Conservation (phyloP, 495 filamentous ascomycete species). For the Penicillium ucsense region DNA sequence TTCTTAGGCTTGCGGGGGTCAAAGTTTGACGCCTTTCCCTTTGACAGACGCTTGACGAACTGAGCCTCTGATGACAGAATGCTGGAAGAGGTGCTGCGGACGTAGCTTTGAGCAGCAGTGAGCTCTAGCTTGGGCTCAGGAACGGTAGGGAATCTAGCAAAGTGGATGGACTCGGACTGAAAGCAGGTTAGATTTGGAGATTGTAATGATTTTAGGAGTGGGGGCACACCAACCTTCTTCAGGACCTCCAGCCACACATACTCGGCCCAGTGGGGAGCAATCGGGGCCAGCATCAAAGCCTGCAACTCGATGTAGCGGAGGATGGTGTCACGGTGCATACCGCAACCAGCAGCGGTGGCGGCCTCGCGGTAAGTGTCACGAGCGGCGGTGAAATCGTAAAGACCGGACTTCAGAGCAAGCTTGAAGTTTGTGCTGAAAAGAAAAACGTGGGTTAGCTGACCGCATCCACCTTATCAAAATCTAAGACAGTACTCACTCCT, state of each 20-base stretch:
- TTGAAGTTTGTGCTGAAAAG: constrained; percentile 64
- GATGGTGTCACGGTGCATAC: constrained; percentile 73
- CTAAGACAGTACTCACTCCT: constrained; percentile 35
- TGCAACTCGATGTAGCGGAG: constrained; percentile 79
- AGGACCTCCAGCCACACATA: constrained; percentile 89
- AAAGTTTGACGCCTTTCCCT: constrained; percentile 72
- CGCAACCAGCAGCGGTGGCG: constrained; percentile 57
- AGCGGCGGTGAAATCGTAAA: constrained; percentile 81
- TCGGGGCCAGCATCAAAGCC: constrained; percentile 64
- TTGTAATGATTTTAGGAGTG: background rate
- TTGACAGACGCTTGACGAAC: constrained; percentile 70
- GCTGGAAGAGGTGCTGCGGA: constrained; percentile 60
- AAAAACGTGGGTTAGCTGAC: constrained; percentile 19
- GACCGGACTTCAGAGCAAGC: constrained; percentile 76
- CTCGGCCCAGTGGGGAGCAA: constrained; percentile 91
- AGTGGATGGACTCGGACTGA: constrained; percentile 60
- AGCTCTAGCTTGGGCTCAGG: constrained; percentile 52
- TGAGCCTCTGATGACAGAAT: constrained; percentile 84
- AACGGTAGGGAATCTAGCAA: constrained; percentile 63
- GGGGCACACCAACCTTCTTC: constrained; percentile 44
- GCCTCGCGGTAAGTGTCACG: constrained; percentile 88
- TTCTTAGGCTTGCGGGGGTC: constrained; percentile 87
- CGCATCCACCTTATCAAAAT: background rate
- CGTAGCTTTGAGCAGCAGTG: constrained; percentile 70
- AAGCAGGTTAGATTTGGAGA: constrained; percentile 7